Percentiles rank a stretch among this genome's conserved stretches.
Evolutionary conservation across 805 yeast species (phyloP).

Genomic region (Candida silvatica): DNA sequence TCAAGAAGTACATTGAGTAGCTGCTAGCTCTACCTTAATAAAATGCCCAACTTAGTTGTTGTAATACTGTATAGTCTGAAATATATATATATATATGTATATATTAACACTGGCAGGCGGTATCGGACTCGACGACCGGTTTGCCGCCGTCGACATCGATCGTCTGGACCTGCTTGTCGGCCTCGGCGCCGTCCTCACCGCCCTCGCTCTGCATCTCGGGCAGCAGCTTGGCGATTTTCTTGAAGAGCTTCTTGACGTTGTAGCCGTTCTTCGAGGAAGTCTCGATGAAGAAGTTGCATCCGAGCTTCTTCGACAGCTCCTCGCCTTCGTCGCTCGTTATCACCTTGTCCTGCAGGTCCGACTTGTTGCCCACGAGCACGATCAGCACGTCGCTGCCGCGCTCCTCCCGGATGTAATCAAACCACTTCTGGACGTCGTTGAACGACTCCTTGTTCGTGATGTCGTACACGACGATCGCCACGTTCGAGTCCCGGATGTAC

Average conservation of each 20-base stretch:
- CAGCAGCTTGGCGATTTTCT: conserved; percentile 80
- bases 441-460: conserved; percentile 82
- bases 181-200: conserved; percentile 16
- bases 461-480: conserved; percentile 95
- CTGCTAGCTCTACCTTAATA: too few species aligned
- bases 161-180: conserved; percentile 26
- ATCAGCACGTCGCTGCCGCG: conserved; percentile 84
- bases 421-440: conserved; percentile 82
- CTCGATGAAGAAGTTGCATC: conserved; percentile 78
- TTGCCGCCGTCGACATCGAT: conserved; percentile 34
- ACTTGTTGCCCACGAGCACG: conserved; percentile 88
- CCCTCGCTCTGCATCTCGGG: conserved; percentile 57
- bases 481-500: conserved; percentile 91
- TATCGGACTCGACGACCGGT: conserved; percentile 23
- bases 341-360: conserved; percentile 79
- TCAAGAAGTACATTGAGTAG: conserved; percentile 49
- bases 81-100: neutral
- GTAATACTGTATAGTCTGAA: too few species aligned
- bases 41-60: too few species aligned
- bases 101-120: conserved; percentile 32
- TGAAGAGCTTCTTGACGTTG: conserved; percentile 83
- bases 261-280: conserved; percentile 94
- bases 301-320: conserved; percentile 57
- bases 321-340: conserved; percentile 83
- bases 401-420: conserved; percentile 88